Percentiles rank a stretch among this genome's conserved stretches.
phyloP scores from a whole-genome alignment of 2,329 filamentous ascomycete species.

The Arachnomyces sp. region DNA sequence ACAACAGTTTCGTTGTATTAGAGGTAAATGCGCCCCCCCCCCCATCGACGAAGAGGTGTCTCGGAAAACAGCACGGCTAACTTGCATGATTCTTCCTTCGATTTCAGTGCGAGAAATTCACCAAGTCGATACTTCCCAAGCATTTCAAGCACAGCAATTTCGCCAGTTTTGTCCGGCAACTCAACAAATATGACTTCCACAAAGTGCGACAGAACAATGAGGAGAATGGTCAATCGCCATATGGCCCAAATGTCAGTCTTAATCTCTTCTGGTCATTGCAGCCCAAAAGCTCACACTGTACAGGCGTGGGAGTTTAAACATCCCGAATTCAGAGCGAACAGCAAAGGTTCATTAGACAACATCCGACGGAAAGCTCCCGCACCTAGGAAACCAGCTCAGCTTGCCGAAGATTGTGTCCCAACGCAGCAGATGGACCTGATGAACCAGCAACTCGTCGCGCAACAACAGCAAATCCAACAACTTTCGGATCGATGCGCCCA shows the following conservation, averaged over 20 bases:
- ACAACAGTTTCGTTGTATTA: slow-evolving; percentile 91
- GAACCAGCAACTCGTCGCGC: slow-evolving; percentile 78
- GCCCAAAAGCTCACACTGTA: slow-evolving; percentile 3
- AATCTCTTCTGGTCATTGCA: slow-evolving; percentile 1
- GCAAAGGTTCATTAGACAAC: slow-evolving; percentile 93
- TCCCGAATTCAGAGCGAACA: slow-evolving; percentile 89
- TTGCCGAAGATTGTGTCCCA: slow-evolving; percentile 66
- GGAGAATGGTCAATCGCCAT: slow-evolving; percentile 71
- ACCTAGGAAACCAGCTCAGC: slow-evolving; percentile 62
- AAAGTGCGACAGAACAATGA: slow-evolving; percentile 91
- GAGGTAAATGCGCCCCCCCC: slow-evolving; percentile 56
- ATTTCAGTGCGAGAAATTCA: slow-evolving; percentile 88
- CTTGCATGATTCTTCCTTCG: background rate
- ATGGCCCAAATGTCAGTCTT: slow-evolving; percentile 62
- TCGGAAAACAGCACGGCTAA: background rate
- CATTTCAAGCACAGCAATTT: slow-evolving; percentile 99
- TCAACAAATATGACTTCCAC: slow-evolving; percentile 98
- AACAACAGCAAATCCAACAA: slow-evolving; percentile 83
- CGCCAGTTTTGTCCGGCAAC: slow-evolving; percentile 87
- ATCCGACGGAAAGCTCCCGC: slow-evolving; percentile 93
- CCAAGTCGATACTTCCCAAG: slow-evolving; percentile 90
- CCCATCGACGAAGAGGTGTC: background rate
- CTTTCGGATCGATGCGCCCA: slow-evolving; percentile 79
- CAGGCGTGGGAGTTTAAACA: slow-evolving; percentile 96
- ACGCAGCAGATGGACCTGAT: slow-evolving; percentile 83